Evolutionary conservation across 208 protist species (phyloP).

Genomic region (Wallacemonas sp.): DNA sequence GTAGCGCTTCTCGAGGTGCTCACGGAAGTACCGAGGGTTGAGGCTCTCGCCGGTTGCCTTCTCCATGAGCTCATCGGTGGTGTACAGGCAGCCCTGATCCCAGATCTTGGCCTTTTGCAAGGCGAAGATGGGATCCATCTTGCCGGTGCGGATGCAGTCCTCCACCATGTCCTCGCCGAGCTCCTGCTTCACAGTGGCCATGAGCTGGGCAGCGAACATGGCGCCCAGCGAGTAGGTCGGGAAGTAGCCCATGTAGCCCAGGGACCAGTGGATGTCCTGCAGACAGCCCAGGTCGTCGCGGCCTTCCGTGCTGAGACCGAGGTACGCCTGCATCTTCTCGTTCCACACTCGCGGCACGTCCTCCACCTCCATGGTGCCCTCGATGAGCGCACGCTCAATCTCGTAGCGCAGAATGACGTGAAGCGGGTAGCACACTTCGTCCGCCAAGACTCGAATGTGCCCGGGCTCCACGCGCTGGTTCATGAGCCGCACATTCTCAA

Average conservation of each 20-base stretch:
- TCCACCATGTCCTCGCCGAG: constrained; percentile 20
- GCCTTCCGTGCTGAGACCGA: constrained; percentile 50
- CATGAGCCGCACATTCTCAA: constrained; percentile 29
- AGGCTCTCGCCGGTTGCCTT: constrained; percentile 49
- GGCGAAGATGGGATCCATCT: constrained; percentile 31
- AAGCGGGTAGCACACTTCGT: constrained; percentile 78
- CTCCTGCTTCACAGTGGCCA: constrained; percentile 31
- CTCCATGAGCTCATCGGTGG: constrained; percentile 47
- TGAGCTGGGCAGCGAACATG: constrained; percentile 58
- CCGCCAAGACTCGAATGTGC: constrained; percentile 62
- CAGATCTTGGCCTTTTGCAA: constrained; percentile 34
- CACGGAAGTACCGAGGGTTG: constrained; percentile 50
- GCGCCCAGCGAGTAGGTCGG: constrained; percentile 67
- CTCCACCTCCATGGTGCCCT: constrained; percentile 46
- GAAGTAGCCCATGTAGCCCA: constrained; percentile 67
- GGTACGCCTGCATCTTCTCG: constrained; percentile 64
- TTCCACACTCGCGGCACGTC: constrained; percentile 61
- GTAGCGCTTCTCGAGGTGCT: constrained; percentile 61
- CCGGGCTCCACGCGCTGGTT: constrained; percentile 36
- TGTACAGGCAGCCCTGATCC: constrained; percentile 20
- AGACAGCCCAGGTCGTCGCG: constrained; percentile 53
- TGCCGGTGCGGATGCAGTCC: constrained; percentile 24
- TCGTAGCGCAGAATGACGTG: constrained; percentile 76
- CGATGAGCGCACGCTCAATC: constrained; percentile 63
- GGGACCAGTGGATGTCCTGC: constrained; percentile 75